These are phyloP conservation scores for Cercospora sesami DNA, from an alignment of 2,329 filamentous ascomycete species.

Conservation along the genomic window DNA sequence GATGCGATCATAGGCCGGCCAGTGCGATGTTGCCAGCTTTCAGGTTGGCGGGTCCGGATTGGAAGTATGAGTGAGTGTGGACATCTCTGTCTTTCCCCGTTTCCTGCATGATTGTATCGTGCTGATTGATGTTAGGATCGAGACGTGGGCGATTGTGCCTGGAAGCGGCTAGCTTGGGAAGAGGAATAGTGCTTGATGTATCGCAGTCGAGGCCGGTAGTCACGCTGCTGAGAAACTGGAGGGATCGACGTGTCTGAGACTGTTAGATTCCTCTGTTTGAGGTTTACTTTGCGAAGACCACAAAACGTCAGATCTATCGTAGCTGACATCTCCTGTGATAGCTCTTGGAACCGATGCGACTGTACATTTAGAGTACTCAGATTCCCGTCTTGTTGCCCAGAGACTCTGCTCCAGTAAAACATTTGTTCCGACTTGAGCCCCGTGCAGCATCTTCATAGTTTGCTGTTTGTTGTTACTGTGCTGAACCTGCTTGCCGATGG, in stretches of 20 bases:
- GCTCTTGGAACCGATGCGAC: not conserved
- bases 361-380: no score
- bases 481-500: no score
- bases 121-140: constrained; percentile 15
- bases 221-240: not conserved
- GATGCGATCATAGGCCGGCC: constrained; percentile 23
- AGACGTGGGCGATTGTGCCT: constrained; percentile 25
- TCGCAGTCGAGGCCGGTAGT: not conserved
- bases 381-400: no score
- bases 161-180: not conserved
- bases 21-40: constrained; percentile 27
- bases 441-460: not conserved
- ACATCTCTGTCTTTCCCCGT: not conserved
- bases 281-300: not conserved
- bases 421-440: not conserved
- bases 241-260: not conserved
- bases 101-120: not conserved
- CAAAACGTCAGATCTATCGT: not conserved
- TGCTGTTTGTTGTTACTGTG: no score
- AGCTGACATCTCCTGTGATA: not conserved
- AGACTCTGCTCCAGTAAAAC: no score
- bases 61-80: constrained; percentile 19
- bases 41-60: constrained; percentile 19
- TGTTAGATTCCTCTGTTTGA: not conserved
- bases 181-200: not conserved